Evolutionary conservation across 2,329 filamentous ascomycete genomes (phyloP).

Genomic region (Trichothecium sympodiale): DNA sequence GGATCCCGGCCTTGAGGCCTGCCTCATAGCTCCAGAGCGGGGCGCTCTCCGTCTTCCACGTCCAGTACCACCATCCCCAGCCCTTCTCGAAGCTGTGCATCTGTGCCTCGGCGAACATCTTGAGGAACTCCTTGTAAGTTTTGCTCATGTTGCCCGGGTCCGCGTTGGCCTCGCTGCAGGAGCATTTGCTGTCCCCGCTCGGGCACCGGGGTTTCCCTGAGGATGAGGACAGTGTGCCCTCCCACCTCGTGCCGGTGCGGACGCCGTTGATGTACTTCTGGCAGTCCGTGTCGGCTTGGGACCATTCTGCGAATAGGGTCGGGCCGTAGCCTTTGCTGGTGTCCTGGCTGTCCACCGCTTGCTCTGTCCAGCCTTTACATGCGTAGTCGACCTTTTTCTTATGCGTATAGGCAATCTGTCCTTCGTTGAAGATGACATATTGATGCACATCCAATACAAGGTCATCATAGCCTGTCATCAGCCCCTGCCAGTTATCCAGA

Average conservation of each 20-base stretch:
- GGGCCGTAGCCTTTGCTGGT: slow-evolving; percentile 75
- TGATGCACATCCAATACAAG: slow-evolving; percentile 94
- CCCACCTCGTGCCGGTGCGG: slow-evolving; percentile 79
- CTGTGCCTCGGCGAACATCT: slow-evolving; percentile 88
- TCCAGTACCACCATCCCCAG: slow-evolving; percentile 99
- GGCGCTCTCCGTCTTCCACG: slow-evolving; percentile 81
- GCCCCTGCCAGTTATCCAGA: slow-evolving; percentile 79
- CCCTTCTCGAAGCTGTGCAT: slow-evolving; percentile 90
- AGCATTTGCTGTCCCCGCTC: slow-evolving; percentile 51
- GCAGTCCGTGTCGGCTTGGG: slow-evolving; percentile 94
- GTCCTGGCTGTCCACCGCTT: slow-evolving; percentile 63
- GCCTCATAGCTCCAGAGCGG: slow-evolving; percentile 88
- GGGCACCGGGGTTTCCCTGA: slow-evolving; percentile 65
- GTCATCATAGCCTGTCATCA: slow-evolving; percentile 58
- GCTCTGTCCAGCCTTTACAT: slow-evolving; percentile 75
- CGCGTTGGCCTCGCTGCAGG: slow-evolving; percentile 66
- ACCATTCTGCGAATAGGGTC: slow-evolving; percentile 94
- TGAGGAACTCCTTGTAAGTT: slow-evolving; percentile 74
- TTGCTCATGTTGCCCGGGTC: slow-evolving; percentile 55
- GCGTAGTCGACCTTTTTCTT: slow-evolving; percentile 77
- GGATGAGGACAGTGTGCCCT: slow-evolving; percentile 68
- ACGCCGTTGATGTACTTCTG: slow-evolving; percentile 81
- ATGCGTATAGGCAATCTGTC: slow-evolving; percentile 74
- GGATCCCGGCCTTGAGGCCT: slow-evolving; percentile 64
- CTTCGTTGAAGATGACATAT: slow-evolving; percentile 94